These are phyloP conservation scores for Linnemannia zychae DNA, from an alignment of 192 early-diverging fungal genomes.

Conservation along the genomic window DNA sequence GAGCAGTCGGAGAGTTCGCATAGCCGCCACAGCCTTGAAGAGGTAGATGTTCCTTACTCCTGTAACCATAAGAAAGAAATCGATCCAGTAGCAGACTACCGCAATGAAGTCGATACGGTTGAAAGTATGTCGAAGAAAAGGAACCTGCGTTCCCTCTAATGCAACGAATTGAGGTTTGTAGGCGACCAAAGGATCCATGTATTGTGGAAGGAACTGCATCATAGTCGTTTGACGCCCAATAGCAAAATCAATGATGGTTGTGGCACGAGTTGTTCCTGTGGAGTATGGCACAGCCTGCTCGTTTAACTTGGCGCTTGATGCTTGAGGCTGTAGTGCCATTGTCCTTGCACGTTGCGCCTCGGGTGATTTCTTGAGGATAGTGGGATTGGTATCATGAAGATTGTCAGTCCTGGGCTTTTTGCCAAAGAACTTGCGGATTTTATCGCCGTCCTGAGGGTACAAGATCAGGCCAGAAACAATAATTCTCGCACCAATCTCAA, in stretches of 20 bases:
- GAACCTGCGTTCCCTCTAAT: conserved; percentile 24
- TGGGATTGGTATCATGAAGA: conserved; percentile 55
- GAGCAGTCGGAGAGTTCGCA: conserved; percentile 65
- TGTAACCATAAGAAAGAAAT: conserved; percentile 57
- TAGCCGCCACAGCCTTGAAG: conserved; percentile 65
- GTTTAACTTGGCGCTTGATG: neutral
- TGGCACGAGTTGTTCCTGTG: conserved; percentile 15
- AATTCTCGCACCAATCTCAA: conserved; percentile 54
- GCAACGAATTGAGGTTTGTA: conserved; percentile 33
- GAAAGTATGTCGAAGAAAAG: conserved; percentile 73
- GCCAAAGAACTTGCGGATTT: conserved; percentile 45
- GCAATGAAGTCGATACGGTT: conserved; percentile 72
- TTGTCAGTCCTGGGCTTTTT: conserved; percentile 42
- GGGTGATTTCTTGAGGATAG: conserved; percentile 39
- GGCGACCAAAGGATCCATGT: conserved; percentile 27
- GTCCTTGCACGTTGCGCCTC: conserved; percentile 13
- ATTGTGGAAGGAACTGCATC: conserved; percentile 25
- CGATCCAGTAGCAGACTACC: conserved; percentile 68
- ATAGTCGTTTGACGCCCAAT: conserved; percentile 34
- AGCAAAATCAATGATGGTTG: conserved; percentile 48
- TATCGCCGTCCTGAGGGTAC: conserved; percentile 47
- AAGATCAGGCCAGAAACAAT: conserved; percentile 58
- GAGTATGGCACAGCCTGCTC: conserved; percentile 9
- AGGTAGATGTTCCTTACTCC: conserved; percentile 59
- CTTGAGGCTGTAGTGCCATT: conserved; percentile 11